A percentile compares a stretch with the other conserved stretches of the same genome.
These are phyloP conservation scores for Zelonia costaricensis DNA, from an alignment of 208 protist genomes.

Conservation along the genomic window DNA sequence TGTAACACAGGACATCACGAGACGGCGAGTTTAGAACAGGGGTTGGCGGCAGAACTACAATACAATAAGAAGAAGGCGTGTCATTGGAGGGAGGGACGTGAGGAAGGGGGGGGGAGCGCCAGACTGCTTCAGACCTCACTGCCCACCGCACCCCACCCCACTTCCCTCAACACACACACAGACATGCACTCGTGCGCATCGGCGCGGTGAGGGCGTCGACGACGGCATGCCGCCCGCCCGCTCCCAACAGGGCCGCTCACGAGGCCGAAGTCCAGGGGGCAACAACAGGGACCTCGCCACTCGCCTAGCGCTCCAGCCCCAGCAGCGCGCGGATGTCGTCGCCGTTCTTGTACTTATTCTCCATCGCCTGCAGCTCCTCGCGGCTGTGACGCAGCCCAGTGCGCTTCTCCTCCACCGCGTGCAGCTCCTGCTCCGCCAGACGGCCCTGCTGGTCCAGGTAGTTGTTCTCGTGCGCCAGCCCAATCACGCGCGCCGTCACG, in stretches of 20 bases:
- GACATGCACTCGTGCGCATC: too few species aligned
- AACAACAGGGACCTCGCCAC: too few species aligned
- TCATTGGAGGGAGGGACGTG: too few species aligned
- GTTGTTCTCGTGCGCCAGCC: slow-evolving; percentile 60
- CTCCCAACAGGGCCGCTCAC: too few species aligned
- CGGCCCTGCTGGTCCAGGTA: slow-evolving; percentile 57
- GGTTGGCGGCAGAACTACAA: too few species aligned
- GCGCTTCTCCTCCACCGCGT: slow-evolving; percentile 48
- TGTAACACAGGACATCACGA: not conserved
- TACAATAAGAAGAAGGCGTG: not conserved
- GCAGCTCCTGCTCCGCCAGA: slow-evolving; percentile 52
- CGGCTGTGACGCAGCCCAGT: slow-evolving; percentile 42
- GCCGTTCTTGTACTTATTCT: slow-evolving; percentile 66
- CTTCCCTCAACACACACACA: too few species aligned
- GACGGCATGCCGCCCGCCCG: too few species aligned
- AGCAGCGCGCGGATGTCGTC: slow-evolving; percentile 52
- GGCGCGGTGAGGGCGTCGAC: too few species aligned
- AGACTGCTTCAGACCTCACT: too few species aligned
- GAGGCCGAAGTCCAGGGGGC: too few species aligned
- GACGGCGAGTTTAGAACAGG: not conserved
- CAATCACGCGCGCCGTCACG: slow-evolving; percentile 57
- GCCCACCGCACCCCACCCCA: too few species aligned
- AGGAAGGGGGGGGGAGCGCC: too few species aligned
- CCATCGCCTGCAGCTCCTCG: slow-evolving; percentile 39
- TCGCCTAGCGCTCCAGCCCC: slow-evolving; percentile 4